Percentiles rank a stretch among this genome's conserved stretches.
Evolutionary conservation across 108 stramenopile genomes (phyloP).

Genomic region (Cyclostephanos invisitatus): DNA sequence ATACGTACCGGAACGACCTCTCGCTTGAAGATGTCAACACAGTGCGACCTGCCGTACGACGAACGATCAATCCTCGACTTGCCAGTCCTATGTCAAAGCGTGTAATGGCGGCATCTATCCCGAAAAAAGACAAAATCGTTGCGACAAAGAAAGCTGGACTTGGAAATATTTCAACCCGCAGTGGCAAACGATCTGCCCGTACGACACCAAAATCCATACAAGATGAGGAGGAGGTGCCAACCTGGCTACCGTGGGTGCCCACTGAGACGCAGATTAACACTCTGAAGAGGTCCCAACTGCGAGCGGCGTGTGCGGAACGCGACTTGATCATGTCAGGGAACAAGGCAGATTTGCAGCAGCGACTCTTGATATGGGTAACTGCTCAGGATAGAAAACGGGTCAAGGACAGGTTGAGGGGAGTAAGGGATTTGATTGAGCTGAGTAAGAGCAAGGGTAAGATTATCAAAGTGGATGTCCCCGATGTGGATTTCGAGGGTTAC

Average conservation of each 20-base stretch:
- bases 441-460: conserved; percentile 18
- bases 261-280: conserved; percentile 54
- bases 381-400: conserved; percentile 51
- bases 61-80: conserved; percentile 18
- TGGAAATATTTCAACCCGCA: neutral
- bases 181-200: neutral
- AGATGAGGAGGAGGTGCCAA: conserved; percentile 33
- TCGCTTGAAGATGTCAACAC: conserved; percentile 4
- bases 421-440: conserved; percentile 32
- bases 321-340: conserved; percentile 55
- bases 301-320: conserved; percentile 53
- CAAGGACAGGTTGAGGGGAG: conserved; percentile 28
- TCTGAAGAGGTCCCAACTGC: conserved; percentile 56
- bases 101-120: conserved; percentile 15
- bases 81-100: conserved; percentile 15
- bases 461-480: neutral
- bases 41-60: conserved; percentile 2
- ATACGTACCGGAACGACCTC: conserved; percentile 10
- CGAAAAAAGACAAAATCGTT: neutral
- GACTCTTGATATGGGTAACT: conserved; percentile 61
- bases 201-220: conserved; percentile 21
- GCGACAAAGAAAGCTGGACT: neutral
- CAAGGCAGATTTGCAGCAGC: conserved; percentile 60
- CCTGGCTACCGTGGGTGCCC: conserved; percentile 65
- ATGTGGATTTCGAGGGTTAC: conserved; percentile 6